phyloP scores from a whole-genome alignment of 352 stramenopile genomes.

The Peronospora tabacina region DNA sequence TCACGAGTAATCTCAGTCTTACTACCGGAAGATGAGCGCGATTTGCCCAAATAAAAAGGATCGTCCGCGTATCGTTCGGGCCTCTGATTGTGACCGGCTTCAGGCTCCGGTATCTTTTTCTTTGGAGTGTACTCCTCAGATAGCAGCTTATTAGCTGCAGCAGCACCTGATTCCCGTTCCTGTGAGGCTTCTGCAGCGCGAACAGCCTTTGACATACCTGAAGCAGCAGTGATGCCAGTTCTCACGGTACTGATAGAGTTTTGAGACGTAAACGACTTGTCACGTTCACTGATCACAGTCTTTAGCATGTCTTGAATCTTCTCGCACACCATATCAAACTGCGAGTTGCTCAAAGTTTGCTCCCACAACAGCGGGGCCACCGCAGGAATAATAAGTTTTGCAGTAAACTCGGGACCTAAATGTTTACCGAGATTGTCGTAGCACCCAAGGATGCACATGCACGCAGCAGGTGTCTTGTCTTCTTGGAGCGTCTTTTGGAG shows the following conservation, averaged over 20 bases:
- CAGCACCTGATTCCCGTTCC: slow-evolving; percentile 52
- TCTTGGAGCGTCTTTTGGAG: slow-evolving; percentile 61
- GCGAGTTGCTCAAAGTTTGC: slow-evolving; percentile 59
- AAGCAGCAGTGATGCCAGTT: slow-evolving; percentile 46
- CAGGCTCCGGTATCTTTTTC: slow-evolving; percentile 33
- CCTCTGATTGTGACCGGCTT: slow-evolving; percentile 25
- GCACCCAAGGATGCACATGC: slow-evolving; percentile 83
- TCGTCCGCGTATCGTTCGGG: slow-evolving; percentile 73
- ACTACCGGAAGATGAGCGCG: slow-evolving; percentile 27
- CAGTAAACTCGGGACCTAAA: slow-evolving; percentile 69
- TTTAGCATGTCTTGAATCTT: slow-evolving; percentile 88
- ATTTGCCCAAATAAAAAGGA: slow-evolving; percentile 61
- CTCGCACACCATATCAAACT: slow-evolving; percentile 83
- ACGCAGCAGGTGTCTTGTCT: slow-evolving; percentile 78
- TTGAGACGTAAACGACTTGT: slow-evolving; percentile 72
- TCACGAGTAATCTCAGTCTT: slow-evolving; percentile 39
- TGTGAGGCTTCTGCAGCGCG: slow-evolving; percentile 59
- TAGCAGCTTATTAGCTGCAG: slow-evolving; percentile 71
- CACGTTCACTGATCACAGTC: slow-evolving; percentile 67
- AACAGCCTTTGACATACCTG: slow-evolving; percentile 60
- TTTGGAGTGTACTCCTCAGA: slow-evolving; percentile 70
- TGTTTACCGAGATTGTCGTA: slow-evolving; percentile 88
- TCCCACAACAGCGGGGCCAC: slow-evolving; percentile 80
- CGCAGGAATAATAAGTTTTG: slow-evolving; percentile 76
- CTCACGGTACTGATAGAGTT: slow-evolving; percentile 58